Evolutionary conservation across 2,329 filamentous ascomycete species (phyloP), one percentile per base, ranked within the genome.

Genomic region (Colletotrichum caudatum): DNA sequence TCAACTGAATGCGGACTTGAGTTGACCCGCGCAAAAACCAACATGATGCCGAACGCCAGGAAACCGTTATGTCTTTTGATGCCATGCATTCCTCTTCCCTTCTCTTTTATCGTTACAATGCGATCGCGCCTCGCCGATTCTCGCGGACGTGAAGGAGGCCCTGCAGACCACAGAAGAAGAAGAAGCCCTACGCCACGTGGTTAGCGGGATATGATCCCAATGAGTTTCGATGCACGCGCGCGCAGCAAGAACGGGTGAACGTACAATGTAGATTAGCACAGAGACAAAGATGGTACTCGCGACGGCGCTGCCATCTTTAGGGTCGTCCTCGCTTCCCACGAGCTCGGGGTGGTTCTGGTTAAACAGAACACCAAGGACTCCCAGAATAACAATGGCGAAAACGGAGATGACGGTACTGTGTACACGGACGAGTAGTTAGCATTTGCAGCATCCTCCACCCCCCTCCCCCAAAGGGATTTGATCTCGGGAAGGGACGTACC

Each of bases 91-190:
- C 46, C 26, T 48, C 51, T 50, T 50, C 58, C 33, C 39, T n/a
- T 60, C 9, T 44, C 29, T 20, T n/a, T 14, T 64, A 66, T 74
- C 65, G 71, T 81, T 81, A 88, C 80, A 97, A 85, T 72, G 92
- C 90, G 83, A 97, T 97, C 73, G 94, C 92, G 74, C 95, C 95
- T 80, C 93, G 88, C 81, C 93, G 88, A 82, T 90, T 94, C 82
- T 95, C 92, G 81, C 94, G 91, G 77, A 94, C 84, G 82, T 98
- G 94, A 73, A 98, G 88, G 78, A 93, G 89, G 74, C 94, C 95
- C 82, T 98, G 95, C 76, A 95, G 89, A 69, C 92, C 93, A 83
- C 95, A 98, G 84, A 97, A 98, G 62, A 97, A 87, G 68, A 98
- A 89, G 86, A 98, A 98, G 23, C 88, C 91, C 95, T 97, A 26